phyloP scores from a whole-genome alignment of 1,139 yeast genomes.

The Kodamaea anthophila region DNA sequence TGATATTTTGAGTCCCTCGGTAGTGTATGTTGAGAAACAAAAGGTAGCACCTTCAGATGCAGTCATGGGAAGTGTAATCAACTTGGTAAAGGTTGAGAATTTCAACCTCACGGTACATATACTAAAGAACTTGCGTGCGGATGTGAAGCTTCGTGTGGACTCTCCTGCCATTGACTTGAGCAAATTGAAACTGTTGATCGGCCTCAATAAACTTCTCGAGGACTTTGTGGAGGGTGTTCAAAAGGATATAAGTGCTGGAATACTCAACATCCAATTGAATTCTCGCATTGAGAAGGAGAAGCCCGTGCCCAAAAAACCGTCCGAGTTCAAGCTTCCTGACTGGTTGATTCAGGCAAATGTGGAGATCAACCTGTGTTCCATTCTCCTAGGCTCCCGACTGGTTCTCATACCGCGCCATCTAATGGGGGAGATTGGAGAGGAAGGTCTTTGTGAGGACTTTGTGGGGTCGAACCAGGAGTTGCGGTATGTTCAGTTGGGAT shows the following conservation, averaged over 20 bases:
- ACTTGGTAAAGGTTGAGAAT: conserved; percentile 19
- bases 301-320: neutral
- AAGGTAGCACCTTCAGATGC: conserved; percentile 1
- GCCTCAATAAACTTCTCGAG: conserved; percentile 25
- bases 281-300: conserved; percentile 14
- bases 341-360: conserved; percentile 41
- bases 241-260: conserved; percentile 24
- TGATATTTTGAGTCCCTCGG: conserved; percentile 29
- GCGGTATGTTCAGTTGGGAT: conserved; percentile 20
- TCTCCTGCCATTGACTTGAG: conserved; percentile 22
- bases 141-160: conserved; percentile 18
- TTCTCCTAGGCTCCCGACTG: conserved; percentile 55
- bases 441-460: conserved; percentile 35
- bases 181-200: conserved; percentile 26
- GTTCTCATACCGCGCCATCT: conserved; percentile 46
- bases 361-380: conserved; percentile 21
- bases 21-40: conserved; percentile 22
- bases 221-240: conserved; percentile 24
- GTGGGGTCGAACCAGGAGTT: conserved; percentile 31
- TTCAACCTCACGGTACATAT: conserved; percentile 22
- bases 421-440: conserved; percentile 22
- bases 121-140: conserved; percentile 25
- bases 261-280: conserved; percentile 25
- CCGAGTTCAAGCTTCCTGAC: conserved; percentile 29
- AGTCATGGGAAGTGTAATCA: conserved; percentile 9